Evolutionary conservation across 2,329 filamentous ascomycete genomes (phyloP), one percentile per base, ranked within the genome.

Genomic region (Trichoderma harzianum): DNA sequence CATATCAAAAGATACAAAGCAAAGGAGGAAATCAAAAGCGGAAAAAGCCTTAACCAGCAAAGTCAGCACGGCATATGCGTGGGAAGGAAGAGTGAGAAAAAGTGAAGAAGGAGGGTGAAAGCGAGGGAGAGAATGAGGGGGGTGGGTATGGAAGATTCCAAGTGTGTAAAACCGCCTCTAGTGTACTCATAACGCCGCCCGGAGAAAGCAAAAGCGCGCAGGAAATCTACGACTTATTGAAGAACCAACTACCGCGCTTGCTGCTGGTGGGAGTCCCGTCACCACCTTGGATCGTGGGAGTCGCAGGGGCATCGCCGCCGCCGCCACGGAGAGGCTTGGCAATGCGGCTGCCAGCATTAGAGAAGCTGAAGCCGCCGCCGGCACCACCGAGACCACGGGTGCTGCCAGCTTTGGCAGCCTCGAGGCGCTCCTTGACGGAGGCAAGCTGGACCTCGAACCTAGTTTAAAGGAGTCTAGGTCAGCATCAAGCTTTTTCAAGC

Each of bases 381-480:
- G 89, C 86, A 62, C 90, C 88, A 75, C 89, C 89, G 70, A 98
- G 89, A 69, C 93, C 94, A 75, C 94, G 92, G 12, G 95, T 97
- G 75, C 93, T 96, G 78, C 95, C 94, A 63, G 91, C 90, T 84
- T 98, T 99, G 81, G 95, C 96, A 67, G 94, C 93, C 84, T 99
- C 96, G 76, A 99, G 91, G 74, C 96, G 93, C 82, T 99, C 96
- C 86, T 98, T 99, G 83, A 99, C 96, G 66, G 95, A 94, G 57
- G 94, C 93, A 80, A 99, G 93, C 84, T 99, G 96, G 47, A 93
- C 92, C 86, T 99, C 96, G 86, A 99, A 99, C 82, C 96, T 98
- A 72, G 39, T 24, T 11, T 53, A 39, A n/a, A 61, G 67, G 39
- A 53, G 57, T 69, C 67, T 61, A 69, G 67, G 67, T 69, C 67